Evolutionary conservation across 2,329 filamentous ascomycete species (phyloP).

Genomic region (Ophiostoma perfectum): DNA sequence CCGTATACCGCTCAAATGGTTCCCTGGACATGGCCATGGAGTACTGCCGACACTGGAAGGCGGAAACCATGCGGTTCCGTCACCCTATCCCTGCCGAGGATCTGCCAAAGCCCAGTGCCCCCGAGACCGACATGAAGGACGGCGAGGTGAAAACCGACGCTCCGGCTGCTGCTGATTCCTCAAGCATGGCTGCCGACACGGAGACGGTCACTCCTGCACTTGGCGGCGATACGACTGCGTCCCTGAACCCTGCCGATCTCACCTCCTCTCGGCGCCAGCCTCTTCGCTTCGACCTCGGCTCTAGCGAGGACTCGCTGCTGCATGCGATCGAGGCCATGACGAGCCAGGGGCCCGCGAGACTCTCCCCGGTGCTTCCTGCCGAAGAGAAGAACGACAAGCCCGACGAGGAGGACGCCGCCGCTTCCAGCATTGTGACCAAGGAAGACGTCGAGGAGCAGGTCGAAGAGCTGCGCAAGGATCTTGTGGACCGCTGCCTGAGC

Average conservation of each 20-base stretch:
- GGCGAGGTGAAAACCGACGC: neutral
- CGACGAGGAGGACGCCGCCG: constrained; percentile 28
- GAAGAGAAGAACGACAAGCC: neutral
- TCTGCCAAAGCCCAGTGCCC: neutral
- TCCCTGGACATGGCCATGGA: constrained; percentile 55
- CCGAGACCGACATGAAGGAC: neutral
- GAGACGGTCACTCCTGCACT: too few species aligned
- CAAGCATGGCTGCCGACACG: neutral
- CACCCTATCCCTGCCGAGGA: constrained; percentile 64
- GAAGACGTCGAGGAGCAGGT: constrained; percentile 77
- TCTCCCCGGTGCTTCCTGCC: neutral
- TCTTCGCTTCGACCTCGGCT: neutral
- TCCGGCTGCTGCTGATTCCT: neutral
- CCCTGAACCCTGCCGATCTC: neutral
- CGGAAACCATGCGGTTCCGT: constrained; percentile 53
- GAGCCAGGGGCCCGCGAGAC: neutral
- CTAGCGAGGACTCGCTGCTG: neutral
- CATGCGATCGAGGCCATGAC: constrained; percentile 9
- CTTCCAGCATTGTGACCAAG: constrained; percentile 42
- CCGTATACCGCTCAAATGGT: constrained; percentile 76
- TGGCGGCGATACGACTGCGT: neutral
- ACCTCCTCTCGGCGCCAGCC: neutral
- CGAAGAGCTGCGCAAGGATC: constrained; percentile 61
- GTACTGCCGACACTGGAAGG: constrained; percentile 64
- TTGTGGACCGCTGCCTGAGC: constrained; percentile 87